Conservation (phyloP, 2,329 filamentous ascomycete genomes). For the Chaetomium sp. region DNA sequence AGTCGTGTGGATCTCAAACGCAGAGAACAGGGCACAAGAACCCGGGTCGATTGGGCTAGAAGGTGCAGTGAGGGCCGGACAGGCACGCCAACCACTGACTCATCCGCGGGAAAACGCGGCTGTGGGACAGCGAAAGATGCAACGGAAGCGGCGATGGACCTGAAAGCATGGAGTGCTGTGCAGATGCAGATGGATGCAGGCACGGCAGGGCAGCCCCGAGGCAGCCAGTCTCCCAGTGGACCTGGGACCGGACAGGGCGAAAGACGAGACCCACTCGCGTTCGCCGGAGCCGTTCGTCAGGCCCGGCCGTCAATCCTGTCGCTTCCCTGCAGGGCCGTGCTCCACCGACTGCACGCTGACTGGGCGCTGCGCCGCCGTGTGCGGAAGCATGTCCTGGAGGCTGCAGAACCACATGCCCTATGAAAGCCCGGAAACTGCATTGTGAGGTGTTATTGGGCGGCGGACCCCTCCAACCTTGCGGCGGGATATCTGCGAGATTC, state of each 20-base stretch:
- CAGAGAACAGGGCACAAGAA: constrained; percentile 17
- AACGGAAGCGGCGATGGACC: not conserved
- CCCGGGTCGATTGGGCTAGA: constrained; percentile 23
- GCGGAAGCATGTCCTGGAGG: constrained; percentile 33
- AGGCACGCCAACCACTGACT: constrained; percentile 20
- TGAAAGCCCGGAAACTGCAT: constrained; percentile 30
- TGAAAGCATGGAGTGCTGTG: constrained; percentile 10
- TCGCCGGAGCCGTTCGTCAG: not conserved
- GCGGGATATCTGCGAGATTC: constrained; percentile 9
- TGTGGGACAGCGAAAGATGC: constrained; percentile 2
- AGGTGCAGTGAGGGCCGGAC: constrained; percentile 22
- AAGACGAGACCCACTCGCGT: constrained; percentile 5
- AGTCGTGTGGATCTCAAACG: constrained; percentile 24
- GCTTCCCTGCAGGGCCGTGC: constrained; percentile 8
- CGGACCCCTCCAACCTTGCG: constrained; percentile 16
- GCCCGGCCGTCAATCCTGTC: constrained; percentile 8
- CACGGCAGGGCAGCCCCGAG: constrained; percentile 1
- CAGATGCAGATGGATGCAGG: not conserved
- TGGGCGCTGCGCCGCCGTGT: constrained; percentile 39
- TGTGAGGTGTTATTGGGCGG: constrained; percentile 32
- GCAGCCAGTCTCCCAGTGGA: not conserved
- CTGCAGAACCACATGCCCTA: constrained; percentile 37
- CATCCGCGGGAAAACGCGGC: constrained; percentile 13
- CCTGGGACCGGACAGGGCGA: not conserved
- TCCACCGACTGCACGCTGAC: constrained; percentile 13